Percentiles rank a stretch among this genome's conserved stretches.
These are phyloP conservation scores for Thalassiosira mediterranea DNA, from an alignment of 352 stramenopile species.

Conservation along the genomic window DNA sequence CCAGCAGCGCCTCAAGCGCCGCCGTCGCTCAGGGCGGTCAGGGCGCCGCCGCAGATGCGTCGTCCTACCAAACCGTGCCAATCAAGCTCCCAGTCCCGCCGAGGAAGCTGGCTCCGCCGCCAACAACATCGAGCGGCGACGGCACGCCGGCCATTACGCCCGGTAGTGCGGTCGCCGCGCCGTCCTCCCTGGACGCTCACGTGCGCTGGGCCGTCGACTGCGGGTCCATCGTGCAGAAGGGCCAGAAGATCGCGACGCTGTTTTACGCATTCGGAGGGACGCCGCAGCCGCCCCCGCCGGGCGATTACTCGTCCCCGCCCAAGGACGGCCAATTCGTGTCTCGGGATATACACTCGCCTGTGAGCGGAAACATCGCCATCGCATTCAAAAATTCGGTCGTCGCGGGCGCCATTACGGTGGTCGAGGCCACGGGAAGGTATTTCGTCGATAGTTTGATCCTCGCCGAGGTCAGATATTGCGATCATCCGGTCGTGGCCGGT, in stretches of 20 bases:
- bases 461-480: conserved; percentile 45
- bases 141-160: not conserved
- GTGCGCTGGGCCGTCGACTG: not conserved
- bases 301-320: not conserved
- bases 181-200: not conserved
- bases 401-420: not conserved
- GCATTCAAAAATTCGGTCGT: not conserved
- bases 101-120: not conserved
- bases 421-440: not conserved
- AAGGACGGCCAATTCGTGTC: not conserved
- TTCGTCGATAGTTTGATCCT: not conserved
- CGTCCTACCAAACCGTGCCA: not conserved
- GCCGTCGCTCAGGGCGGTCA: not conserved
- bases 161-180: not conserved
- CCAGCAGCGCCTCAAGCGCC: not conserved
- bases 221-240: not conserved
- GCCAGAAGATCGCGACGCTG: not conserved
- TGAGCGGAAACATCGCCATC: not conserved
- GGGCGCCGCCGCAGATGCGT: not conserved
- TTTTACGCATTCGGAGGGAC: not conserved
- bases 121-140: not conserved
- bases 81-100: not conserved
- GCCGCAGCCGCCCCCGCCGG: too few relatives aligned
- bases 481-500: conserved; percentile 74
- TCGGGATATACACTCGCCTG: not conserved